Evolutionary conservation across 768 basidiomycete species (phyloP).

Genomic region (Trametes coccinea): DNA sequence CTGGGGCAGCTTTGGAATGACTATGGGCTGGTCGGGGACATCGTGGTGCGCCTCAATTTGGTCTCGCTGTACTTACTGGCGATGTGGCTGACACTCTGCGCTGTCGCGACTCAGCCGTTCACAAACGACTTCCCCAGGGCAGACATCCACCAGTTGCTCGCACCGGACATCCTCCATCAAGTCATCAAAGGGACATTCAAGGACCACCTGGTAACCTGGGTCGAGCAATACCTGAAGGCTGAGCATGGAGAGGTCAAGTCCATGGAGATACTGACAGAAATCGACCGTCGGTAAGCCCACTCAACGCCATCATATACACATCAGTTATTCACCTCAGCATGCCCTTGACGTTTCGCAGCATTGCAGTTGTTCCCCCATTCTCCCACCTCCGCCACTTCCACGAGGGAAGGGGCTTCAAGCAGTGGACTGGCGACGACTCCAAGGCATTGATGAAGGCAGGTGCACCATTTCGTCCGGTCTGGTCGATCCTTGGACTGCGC

Average conservation of each 20-base stretch:
- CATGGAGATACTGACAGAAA: conserved; percentile 18
- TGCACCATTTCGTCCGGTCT: neutral
- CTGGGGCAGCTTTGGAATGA: too few species aligned
- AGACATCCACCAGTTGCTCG: conserved; percentile 26
- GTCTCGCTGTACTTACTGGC: too few species aligned
- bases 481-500: too few species aligned
- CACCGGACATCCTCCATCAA: conserved; percentile 27
- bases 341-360: neutral
- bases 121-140: neutral
- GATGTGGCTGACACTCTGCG: too few species aligned
- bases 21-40: too few species aligned
- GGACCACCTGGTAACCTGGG: conserved; percentile 29
- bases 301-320: too few species aligned
- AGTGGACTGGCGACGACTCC: conserved; percentile 33
- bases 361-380: conserved; percentile 21
- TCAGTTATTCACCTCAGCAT: neutral
- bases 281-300: conserved; percentile 17
- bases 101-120: too few species aligned
- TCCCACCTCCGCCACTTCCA: conserved; percentile 24
- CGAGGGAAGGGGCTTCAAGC: conserved; percentile 29
- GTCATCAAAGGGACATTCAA: conserved; percentile 29
- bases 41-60: too few species aligned
- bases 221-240: conserved; percentile 17
- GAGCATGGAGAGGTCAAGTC: conserved; percentile 4
- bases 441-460: conserved; percentile 32